A percentile compares a stretch with the other conserved stretches of the same genome.
phyloP scores from a whole-genome alignment of 768 basidiomycete genomes.

The Melanogaster broomeanus region DNA sequence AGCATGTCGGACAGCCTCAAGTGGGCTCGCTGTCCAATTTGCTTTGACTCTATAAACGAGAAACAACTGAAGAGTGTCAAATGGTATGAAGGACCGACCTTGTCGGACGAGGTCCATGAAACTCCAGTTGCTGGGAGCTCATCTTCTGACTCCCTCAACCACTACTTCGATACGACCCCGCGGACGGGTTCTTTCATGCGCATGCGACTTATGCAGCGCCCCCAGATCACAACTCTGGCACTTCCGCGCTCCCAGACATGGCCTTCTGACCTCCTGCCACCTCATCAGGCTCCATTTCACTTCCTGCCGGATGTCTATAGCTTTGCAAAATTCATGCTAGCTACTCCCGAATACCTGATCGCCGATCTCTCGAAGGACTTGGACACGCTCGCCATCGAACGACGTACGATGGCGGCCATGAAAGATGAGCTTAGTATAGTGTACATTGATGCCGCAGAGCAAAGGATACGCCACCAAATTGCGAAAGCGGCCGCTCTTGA shows the following conservation, averaged over 20 bases:
- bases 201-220: slow-evolving; percentile 91
- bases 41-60: slow-evolving; percentile 90
- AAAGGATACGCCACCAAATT: slow-evolving; percentile 77
- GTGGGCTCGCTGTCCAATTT: slow-evolving; percentile 94
- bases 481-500: slow-evolving; percentile 78
- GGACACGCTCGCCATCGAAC: slow-evolving; percentile 70
- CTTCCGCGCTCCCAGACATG: slow-evolving; percentile 89
- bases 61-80: slow-evolving; percentile 91
- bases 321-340: slow-evolving; percentile 96
- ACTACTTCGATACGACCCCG: slow-evolving; percentile 41
- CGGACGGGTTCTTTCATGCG: slow-evolving; percentile 61
- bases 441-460: slow-evolving; percentile 80
- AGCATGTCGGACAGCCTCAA: slow-evolving; percentile 78
- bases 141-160: slow-evolving; percentile 46
- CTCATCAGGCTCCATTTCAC: slow-evolving; percentile 93
- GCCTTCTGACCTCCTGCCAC: slow-evolving; percentile 91
- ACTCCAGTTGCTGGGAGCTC: slow-evolving; percentile 34
- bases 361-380: slow-evolving; percentile 73
- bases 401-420: slow-evolving; percentile 60
- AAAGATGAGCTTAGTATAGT: slow-evolving; percentile 75
- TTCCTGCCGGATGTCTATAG: slow-evolving; percentile 90
- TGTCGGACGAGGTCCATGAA: slow-evolving; percentile 31
- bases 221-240: slow-evolving; percentile 93
- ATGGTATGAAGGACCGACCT: slow-evolving; percentile 68
- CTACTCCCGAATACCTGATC: slow-evolving; percentile 83